Evolutionary conservation across 257 asterid genomes (phyloP).

Genomic region (Jaltomata sinuosa): DNA sequence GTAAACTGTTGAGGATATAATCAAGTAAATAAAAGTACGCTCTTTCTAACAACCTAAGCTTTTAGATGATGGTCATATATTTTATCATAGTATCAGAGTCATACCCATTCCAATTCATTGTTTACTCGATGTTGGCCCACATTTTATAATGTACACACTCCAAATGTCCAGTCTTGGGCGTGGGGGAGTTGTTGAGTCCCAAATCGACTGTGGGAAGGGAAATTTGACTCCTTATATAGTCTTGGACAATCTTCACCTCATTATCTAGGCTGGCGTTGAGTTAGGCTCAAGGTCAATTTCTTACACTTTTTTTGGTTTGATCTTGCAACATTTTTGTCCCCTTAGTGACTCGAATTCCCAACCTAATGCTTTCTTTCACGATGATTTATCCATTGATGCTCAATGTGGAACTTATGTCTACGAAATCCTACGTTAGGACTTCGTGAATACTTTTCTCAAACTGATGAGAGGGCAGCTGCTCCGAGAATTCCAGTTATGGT

Average conservation of each 20-base stretch:
- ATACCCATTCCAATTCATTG: no score
- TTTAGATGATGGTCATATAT: no score
- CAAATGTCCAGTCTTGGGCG: not conserved
- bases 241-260: not conserved
- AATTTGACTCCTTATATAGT: not conserved
- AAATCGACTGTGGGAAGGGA: not conserved
- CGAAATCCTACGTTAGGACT: conserved; percentile 34
- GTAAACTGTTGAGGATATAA: not conserved
- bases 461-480: conserved; percentile 83
- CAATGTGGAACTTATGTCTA: not conserved
- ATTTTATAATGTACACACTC: not conserved
- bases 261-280: not conserved
- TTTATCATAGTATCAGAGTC: not conserved
- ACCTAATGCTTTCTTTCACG: not conserved
- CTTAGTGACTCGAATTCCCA: not conserved
- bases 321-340: not conserved
- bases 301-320: not conserved
- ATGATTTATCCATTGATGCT: not conserved
- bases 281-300: not conserved
- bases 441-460: conserved; percentile 87
- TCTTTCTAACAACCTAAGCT: not conserved
- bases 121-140: not conserved
- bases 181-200: not conserved
- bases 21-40: not conserved
- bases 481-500: conserved; percentile 98